phyloP scores from a whole-genome alignment of 441 rosid species.

The Populus hybrid region DNA sequence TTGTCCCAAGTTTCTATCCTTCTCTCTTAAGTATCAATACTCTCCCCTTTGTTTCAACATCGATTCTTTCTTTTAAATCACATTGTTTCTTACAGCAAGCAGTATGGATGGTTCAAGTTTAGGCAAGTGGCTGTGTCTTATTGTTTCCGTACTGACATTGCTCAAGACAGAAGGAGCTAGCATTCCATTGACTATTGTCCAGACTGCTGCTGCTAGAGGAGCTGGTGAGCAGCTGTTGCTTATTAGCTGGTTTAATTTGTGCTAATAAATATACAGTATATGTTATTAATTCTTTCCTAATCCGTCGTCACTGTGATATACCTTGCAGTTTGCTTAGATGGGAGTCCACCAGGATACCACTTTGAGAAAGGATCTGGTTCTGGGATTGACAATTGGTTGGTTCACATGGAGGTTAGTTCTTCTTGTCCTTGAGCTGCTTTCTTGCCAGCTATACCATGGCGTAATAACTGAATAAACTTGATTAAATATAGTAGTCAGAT shows the following conservation, averaged over 20 bases:
- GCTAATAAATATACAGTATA: background rate
- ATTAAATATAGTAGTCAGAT: too few species aligned
- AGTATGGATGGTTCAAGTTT: conserved; percentile 16
- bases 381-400: conserved; percentile 50
- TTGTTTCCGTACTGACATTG: background rate
- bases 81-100: background rate
- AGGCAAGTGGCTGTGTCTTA: conserved; percentile 11
- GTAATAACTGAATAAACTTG: background rate
- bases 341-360: conserved; percentile 60
- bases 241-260: background rate
- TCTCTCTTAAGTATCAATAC: background rate
- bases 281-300: background rate
- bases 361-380: conserved; percentile 46
- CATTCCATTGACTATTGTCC: conserved; percentile 32
- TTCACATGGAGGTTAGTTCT: conserved; percentile 51
- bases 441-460: background rate
- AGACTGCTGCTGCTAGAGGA: conserved; percentile 36
- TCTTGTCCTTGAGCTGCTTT: background rate
- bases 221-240: conserved; percentile 27
- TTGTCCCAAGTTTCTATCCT: background rate
- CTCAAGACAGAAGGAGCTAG: conserved; percentile 24
- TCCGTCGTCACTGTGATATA: background rate
- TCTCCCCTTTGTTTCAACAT: background rate
- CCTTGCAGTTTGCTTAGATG: conserved; percentile 57
- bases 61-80: background rate